phyloP scores from a whole-genome alignment of 352 stramenopile species.

The Albugo laibachii region DNA sequence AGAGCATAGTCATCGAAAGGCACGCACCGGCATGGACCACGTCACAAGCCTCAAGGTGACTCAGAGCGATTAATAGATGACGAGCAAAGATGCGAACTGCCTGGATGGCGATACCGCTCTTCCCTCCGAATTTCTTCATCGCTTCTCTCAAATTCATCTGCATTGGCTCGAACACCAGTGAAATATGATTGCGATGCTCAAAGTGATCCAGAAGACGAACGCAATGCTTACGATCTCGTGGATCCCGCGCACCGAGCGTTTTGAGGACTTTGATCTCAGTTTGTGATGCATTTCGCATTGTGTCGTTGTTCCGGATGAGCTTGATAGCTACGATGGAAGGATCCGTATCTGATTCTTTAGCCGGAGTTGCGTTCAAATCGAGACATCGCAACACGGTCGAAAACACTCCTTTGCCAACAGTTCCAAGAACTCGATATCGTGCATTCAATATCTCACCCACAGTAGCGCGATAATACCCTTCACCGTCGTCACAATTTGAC shows the following conservation, averaged over 20 bases:
- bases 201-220: constrained; percentile 74
- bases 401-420: constrained; percentile 95
- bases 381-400: constrained; percentile 93
- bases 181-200: constrained; percentile 87
- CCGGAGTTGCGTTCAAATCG: constrained; percentile 4
- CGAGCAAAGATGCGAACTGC: constrained; percentile 73
- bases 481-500: constrained; percentile 90
- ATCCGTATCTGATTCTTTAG: constrained; percentile 9
- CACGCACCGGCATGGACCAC: constrained; percentile 86
- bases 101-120: constrained; percentile 62
- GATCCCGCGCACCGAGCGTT: constrained; percentile 42
- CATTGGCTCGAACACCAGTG: constrained; percentile 95
- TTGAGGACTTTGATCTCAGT: constrained; percentile 68
- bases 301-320: constrained; percentile 92
- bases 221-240: constrained; percentile 67
- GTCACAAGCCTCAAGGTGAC: constrained; percentile 38
- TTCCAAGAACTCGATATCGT: constrained; percentile 86
- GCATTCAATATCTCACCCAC: constrained; percentile 87
- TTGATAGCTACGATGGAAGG: constrained; percentile 52
- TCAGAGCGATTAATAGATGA: constrained; percentile 57
- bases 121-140: constrained; percentile 80
- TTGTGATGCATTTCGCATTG: constrained; percentile 92
- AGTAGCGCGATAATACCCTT: constrained; percentile 94
- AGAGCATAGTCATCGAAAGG: constrained; percentile 1
- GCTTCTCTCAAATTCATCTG: constrained; percentile 92